Percentiles rank a stretch among this genome's conserved stretches.
Evolutionary conservation across 2,329 filamentous ascomycete species (phyloP).

Genomic region (Penicillium sp.): DNA sequence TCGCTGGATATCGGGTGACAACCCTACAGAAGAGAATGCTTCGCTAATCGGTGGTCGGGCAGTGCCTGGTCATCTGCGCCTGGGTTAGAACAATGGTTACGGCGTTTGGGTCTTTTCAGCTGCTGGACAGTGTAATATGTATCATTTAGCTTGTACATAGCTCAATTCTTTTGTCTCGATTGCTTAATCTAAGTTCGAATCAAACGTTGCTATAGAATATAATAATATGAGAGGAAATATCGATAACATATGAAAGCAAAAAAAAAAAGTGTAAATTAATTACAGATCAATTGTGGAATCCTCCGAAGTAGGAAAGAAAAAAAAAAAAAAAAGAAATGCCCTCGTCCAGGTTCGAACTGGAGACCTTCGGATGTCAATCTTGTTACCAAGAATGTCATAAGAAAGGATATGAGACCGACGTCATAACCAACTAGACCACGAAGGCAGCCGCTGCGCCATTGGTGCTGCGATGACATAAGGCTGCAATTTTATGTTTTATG

Average conservation of each 20-base stretch:
- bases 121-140: slow-evolving; percentile 27
- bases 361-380: slow-evolving; percentile 26
- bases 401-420: slow-evolving; percentile 24
- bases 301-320: neutral
- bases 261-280: neutral
- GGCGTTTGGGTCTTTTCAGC: slow-evolving; percentile 12
- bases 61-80: slow-evolving; percentile 40
- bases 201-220: neutral
- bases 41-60: slow-evolving; percentile 44
- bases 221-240: neutral
- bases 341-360: slow-evolving; percentile 28
- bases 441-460: slow-evolving; percentile 10
- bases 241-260: neutral
- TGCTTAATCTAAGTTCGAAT: neutral
- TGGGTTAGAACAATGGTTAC: slow-evolving; percentile 27
- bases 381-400: slow-evolving; percentile 25
- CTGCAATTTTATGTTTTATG: too few species aligned
- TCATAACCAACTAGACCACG: slow-evolving; percentile 28
- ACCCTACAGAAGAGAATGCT: slow-evolving; percentile 29
- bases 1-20: slow-evolving; percentile 72
- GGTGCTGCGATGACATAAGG: neutral
- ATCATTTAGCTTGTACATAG: slow-evolving; percentile 20
- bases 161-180: neutral
- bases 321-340: slow-evolving; percentile 13
- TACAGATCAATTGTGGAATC: neutral